These are phyloP conservation scores for Candolleomyces efflorescens DNA, from an alignment of 768 basidiomycete species.

Conservation along the genomic window DNA sequence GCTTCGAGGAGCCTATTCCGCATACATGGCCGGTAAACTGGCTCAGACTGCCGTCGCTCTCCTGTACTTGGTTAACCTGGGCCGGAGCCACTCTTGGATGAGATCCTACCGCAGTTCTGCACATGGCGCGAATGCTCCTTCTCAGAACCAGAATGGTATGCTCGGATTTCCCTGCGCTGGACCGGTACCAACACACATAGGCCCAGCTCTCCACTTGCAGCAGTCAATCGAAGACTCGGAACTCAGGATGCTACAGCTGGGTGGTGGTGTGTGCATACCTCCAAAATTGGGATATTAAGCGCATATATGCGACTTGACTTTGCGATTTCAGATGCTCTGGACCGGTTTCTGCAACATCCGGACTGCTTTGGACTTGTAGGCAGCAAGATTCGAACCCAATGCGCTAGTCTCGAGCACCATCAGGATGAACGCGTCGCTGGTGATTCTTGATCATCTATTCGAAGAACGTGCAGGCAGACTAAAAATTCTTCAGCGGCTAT, in stretches of 20 bases:
- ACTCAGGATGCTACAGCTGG: slow-evolving; percentile 8
- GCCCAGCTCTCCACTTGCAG: background rate
- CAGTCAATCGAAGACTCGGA: slow-evolving; percentile 4
- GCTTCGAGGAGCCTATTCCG: no score
- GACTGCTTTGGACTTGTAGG: slow-evolving; percentile 61
- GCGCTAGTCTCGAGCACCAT: slow-evolving; percentile 52
- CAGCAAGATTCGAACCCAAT: slow-evolving; percentile 39
- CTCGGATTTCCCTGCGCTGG: background rate
- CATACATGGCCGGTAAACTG: no score
- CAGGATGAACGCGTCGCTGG: slow-evolving; percentile 59
- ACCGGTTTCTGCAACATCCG: slow-evolving; percentile 21
- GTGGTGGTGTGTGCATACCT: background rate
- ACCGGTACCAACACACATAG: background rate
- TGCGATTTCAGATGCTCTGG: background rate
- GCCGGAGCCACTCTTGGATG: no score
- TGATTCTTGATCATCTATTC: slow-evolving; percentile 13
- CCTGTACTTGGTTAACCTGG: no score
- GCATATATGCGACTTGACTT: background rate
- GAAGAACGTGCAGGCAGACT: background rate
- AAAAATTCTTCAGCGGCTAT: slow-evolving; percentile 52
- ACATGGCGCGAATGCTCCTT: no score
- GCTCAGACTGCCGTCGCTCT: no score
- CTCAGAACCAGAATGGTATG: background rate
- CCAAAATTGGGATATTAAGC: background rate
- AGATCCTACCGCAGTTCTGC: no score